A percentile compares a stretch with the other conserved stretches of the same genome.
These are phyloP conservation scores for Curvularia lunata DNA, from an alignment of 2,329 filamentous ascomycete genomes.

Conservation along the genomic window DNA sequence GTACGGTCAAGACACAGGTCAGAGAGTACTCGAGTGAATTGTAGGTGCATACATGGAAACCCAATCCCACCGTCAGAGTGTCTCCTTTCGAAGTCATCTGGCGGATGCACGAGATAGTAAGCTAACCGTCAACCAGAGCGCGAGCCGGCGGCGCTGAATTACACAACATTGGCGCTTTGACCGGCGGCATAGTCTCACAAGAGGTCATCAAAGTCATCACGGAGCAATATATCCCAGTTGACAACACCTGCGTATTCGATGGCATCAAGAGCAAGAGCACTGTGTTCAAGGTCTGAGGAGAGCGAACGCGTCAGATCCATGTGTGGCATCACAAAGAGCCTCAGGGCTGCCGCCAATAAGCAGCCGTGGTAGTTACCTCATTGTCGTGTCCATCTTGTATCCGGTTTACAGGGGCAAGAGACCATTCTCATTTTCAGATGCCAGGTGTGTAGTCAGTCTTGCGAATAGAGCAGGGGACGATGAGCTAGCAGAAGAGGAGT, in stretches of 20 bases:
- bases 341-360: background rate
- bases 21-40: slow-evolving; percentile 53
- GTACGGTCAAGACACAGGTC: slow-evolving; percentile 44
- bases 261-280: slow-evolving; percentile 63
- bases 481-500: background rate
- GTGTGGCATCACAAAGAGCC: too few relatives aligned
- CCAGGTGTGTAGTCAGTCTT: background rate
- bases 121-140: slow-evolving; percentile 53
- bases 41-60: slow-evolving; percentile 37
- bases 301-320: background rate
- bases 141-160: slow-evolving; percentile 84
- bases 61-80: background rate
- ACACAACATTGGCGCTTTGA: slow-evolving; percentile 88
- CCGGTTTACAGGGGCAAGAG: background rate
- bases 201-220: slow-evolving; percentile 90
- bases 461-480: background rate
- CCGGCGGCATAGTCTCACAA: slow-evolving; percentile 93
- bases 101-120: background rate
- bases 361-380: background rate
- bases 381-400: background rate
- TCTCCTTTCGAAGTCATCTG: background rate
- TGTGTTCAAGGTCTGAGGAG: slow-evolving; percentile 55
- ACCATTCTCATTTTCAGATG: background rate
- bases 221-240: slow-evolving; percentile 69
- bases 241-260: slow-evolving; percentile 69